phyloP scores from a whole-genome alignment of 2,329 filamentous ascomycete species.

The Fusarium chlamydosporum region DNA sequence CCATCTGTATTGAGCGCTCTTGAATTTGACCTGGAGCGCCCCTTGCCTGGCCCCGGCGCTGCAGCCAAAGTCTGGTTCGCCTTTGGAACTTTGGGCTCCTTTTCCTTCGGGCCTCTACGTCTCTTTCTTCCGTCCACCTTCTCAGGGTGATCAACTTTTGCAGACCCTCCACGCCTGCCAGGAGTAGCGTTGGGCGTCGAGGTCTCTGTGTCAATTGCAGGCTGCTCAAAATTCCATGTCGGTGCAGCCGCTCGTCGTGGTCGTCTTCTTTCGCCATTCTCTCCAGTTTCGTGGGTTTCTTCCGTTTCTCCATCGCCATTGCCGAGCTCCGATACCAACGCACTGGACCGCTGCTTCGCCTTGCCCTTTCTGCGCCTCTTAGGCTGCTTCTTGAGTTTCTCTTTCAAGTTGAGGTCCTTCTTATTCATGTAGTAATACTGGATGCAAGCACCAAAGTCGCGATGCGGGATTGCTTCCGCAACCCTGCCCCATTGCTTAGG shows the following conservation, averaged over 20 bases:
- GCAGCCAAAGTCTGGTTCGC: constrained; percentile 63
- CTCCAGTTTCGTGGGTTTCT: constrained; percentile 68
- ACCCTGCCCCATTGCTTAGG: constrained; percentile 89
- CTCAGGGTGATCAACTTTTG: constrained; percentile 62
- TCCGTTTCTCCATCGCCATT: constrained; percentile 71
- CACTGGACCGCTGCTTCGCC: constrained; percentile 72
- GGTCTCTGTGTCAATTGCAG: constrained; percentile 71
- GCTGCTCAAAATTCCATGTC: constrained; percentile 76
- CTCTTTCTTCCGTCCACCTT: constrained; percentile 61
- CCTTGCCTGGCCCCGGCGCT: constrained; percentile 61
- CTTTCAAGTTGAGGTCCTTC: constrained; percentile 81
- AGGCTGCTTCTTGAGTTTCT: constrained; percentile 77
- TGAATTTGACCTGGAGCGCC: constrained; percentile 69
- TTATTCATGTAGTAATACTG: constrained; percentile 89
- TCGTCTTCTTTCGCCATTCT: constrained; percentile 72
- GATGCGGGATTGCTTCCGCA: constrained; percentile 74
- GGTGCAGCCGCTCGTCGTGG: constrained; percentile 78
- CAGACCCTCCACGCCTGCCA: constrained; percentile 63
- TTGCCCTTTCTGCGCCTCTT: constrained; percentile 71
- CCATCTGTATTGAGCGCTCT: constrained; percentile 63
- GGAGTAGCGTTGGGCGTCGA: constrained; percentile 71
- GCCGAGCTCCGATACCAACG: constrained; percentile 76
- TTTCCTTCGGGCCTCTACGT: constrained; percentile 58
- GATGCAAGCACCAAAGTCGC: constrained; percentile 84
- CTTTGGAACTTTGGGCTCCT: constrained; percentile 60